These are phyloP conservation scores for Russula compacta DNA, from an alignment of 768 basidiomycete genomes.

Conservation along the genomic window DNA sequence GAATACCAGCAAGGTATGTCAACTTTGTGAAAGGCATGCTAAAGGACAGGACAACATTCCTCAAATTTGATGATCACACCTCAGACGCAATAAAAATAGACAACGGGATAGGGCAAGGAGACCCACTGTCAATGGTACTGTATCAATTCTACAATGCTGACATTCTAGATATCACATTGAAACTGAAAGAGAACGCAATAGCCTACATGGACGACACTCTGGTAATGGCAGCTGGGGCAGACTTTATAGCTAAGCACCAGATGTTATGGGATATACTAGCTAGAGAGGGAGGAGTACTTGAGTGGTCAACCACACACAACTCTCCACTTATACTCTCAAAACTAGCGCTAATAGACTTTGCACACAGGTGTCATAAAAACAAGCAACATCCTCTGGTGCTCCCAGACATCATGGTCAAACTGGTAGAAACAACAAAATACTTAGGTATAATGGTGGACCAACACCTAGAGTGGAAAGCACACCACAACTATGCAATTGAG, in stretches of 20 bases:
- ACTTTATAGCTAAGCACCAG: conserved; percentile 19
- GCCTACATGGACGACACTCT: not conserved
- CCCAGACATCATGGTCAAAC: fast-evolving
- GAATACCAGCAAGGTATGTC: too few species aligned
- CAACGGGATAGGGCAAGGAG: not conserved
- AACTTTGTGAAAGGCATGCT: not conserved
- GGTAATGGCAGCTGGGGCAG: conserved; percentile 22
- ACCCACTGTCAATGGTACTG: not conserved
- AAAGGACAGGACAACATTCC: not conserved
- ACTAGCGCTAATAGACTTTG: not conserved
- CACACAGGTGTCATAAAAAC: fast-evolving
- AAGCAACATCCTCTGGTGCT: not conserved
- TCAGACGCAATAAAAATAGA: too few species aligned
- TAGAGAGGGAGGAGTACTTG: not conserved
- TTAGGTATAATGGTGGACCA: not conserved
- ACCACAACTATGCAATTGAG: not conserved
- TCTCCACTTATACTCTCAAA: not conserved
- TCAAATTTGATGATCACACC: too few species aligned
- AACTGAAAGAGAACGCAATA: not conserved
- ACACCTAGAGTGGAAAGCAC: not conserved
- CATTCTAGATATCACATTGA: not conserved
- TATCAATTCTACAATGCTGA: conserved; percentile 7
- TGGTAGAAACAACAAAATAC: not conserved
- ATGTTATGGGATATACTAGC: not conserved
- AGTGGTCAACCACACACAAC: not conserved